These are phyloP conservation scores for Chytriomyces hyalinus DNA, from an alignment of 192 early-diverging fungal species.

Conservation along the genomic window DNA sequence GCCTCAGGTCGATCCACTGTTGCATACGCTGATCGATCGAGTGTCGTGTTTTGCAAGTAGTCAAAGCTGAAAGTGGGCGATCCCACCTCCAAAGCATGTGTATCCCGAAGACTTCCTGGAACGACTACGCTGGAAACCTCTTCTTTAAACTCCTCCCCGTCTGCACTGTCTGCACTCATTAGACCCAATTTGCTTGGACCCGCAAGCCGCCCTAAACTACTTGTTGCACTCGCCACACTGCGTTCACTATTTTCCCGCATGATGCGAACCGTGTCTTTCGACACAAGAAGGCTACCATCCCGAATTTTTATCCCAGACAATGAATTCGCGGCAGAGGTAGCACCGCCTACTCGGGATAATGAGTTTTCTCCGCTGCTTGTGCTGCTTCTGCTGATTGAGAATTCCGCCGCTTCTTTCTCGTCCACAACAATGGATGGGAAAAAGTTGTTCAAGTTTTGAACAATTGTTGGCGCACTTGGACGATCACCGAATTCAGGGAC, in stretches of 20 bases:
- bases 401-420: neutral
- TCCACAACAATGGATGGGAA: constrained; percentile 2
- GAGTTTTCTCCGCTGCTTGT: neutral
- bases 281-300: neutral
- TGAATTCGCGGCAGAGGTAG: neutral
- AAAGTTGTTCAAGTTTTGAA: neutral
- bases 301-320: neutral
- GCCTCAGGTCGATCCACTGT: neutral
- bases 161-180: too few species aligned
- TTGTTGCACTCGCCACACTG: neutral
- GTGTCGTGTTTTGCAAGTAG: neutral
- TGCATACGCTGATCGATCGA: neutral
- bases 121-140: neutral
- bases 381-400: neutral
- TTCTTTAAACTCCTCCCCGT: too few species aligned
- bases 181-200: neutral
- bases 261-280: neutral
- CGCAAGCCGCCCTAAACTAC: neutral
- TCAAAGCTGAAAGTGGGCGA: neutral
- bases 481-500: neutral
- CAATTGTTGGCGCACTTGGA: neutral
- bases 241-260: neutral
- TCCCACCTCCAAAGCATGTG: neutral
- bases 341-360: neutral
- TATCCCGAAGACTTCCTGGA: neutral